Evolutionary conservation across 2,329 filamentous ascomycete species (phyloP).

Genomic region (Talaromyces sp.): DNA sequence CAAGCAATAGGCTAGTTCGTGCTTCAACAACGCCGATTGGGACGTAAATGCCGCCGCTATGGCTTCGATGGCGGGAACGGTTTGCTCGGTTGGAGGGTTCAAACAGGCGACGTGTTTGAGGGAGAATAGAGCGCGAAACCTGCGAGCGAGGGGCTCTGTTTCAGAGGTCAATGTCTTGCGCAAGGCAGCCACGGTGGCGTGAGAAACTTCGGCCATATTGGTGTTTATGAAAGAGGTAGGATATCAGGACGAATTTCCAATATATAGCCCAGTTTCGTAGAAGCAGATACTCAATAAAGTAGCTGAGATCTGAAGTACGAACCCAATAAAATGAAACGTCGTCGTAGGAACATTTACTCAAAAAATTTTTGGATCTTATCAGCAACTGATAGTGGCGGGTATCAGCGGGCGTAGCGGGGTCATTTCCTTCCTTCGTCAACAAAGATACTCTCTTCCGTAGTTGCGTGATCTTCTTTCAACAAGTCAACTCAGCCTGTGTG

Average conservation of each 20-base stretch:
- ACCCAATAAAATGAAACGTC: neutral
- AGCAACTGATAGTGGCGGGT: conserved; percentile 4
- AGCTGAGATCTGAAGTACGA: neutral
- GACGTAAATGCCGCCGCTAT: conserved; percentile 85
- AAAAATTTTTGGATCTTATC: conserved; percentile 8
- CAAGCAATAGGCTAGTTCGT: conserved; percentile 94
- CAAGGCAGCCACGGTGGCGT: conserved; percentile 39
- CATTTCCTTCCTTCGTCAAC: no score
- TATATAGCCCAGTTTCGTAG: neutral
- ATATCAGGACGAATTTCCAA: neutral
- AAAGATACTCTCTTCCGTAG: no score
- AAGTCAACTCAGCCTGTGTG: neutral
- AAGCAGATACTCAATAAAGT: neutral
- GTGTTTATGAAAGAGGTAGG: neutral
- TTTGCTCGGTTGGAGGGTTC: conserved; percentile 52
- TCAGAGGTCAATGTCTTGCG: conserved; percentile 76
- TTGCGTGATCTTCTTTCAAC: no score
- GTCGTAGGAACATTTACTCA: neutral
- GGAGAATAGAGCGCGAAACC: conserved; percentile 95
- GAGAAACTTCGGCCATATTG: conserved; percentile 18
- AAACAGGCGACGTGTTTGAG: conserved; percentile 85
- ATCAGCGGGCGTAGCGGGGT: conserved; percentile 11
- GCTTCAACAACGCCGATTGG: conserved; percentile 84
- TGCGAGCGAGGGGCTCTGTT: conserved; percentile 72
- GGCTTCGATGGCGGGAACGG: conserved; percentile 63